phyloP scores from a whole-genome alignment of 768 basidiomycete species.

The Podaxis pistillaris region DNA sequence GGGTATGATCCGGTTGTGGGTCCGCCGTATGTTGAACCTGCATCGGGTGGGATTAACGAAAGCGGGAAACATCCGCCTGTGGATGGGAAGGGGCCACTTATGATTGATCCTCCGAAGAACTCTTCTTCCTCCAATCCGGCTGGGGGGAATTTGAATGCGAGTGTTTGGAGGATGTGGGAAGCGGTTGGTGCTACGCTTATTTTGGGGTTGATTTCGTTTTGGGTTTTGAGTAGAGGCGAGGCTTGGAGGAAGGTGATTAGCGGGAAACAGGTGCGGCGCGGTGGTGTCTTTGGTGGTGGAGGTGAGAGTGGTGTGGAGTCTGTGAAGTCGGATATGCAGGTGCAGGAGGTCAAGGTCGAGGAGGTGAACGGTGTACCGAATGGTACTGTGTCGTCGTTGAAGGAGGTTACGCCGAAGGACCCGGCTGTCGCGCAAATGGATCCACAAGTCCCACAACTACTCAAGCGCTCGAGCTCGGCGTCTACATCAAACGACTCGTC shows the following conservation, averaged over 20 bases:
- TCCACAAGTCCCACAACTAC: no score
- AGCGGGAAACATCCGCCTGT: not conserved
- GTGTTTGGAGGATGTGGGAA: conserved; percentile 12
- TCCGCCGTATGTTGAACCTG: not conserved
- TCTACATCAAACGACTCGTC: not conserved
- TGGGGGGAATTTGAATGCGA: not conserved
- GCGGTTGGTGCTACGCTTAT: conserved; percentile 10
- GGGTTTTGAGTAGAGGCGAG: conserved; percentile 13
- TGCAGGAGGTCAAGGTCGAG: not conserved
- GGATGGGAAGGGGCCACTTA: not conserved
- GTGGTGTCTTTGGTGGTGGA: no score
- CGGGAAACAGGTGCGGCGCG: not conserved
- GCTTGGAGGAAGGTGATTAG: not conserved
- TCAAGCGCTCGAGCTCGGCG: not conserved
- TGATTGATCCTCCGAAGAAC: conserved; percentile 8
- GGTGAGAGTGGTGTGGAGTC: no score
- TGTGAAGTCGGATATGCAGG: no score
- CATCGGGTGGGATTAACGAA: not conserved
- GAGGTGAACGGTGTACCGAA: not conserved
- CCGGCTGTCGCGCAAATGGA: not conserved
- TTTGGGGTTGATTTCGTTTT: conserved; percentile 18
- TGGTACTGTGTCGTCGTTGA: not conserved
- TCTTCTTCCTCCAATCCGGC: not conserved
- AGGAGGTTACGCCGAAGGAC: not conserved
- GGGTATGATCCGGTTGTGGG: not conserved